A percentile compares a stretch with the other conserved stretches of the same genome.
phyloP scores from a whole-genome alignment of 345 rosid species.

The Toxicodendron radicans region DNA sequence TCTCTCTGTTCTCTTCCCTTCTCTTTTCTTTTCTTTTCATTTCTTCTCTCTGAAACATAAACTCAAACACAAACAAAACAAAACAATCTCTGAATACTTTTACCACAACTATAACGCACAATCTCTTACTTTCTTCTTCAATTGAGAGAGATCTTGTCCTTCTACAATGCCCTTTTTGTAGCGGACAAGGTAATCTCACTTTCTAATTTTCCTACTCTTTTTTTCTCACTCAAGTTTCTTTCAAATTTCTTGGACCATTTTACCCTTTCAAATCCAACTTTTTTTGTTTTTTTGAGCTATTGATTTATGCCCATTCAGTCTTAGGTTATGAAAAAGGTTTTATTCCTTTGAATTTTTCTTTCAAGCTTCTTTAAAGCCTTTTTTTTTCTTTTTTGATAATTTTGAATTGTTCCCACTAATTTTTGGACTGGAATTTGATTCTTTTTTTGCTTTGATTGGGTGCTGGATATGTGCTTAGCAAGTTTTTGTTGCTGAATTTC shows the following conservation, averaged over 20 bases:
- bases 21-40: neutral
- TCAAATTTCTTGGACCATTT: neutral
- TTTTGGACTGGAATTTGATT: conserved; percentile 9
- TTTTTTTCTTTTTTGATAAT: neutral
- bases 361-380: neutral
- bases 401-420: neutral
- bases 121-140: neutral
- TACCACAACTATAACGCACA: neutral
- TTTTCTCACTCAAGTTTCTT: neutral
- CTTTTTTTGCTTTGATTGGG: neutral
- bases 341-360: neutral
- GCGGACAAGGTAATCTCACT: conserved; percentile 44
- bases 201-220: neutral
- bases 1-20: neutral
- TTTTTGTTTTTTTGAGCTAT: conserved; percentile 17
- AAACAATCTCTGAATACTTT: neutral
- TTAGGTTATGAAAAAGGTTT: conserved; percentile 20
- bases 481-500: conserved; percentile 23
- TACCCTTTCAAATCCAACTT: conserved; percentile 21
- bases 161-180: conserved; percentile 38
- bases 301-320: conserved; percentile 42
- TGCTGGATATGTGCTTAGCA: conserved; percentile 26
- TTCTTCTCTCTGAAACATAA: neutral
- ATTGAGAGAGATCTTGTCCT: conserved; percentile 34
- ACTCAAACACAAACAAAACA: neutral